These are phyloP conservation scores for Cladosporium sp. DNA, from an alignment of 2,329 filamentous ascomycete genomes.

Conservation along the genomic window DNA sequence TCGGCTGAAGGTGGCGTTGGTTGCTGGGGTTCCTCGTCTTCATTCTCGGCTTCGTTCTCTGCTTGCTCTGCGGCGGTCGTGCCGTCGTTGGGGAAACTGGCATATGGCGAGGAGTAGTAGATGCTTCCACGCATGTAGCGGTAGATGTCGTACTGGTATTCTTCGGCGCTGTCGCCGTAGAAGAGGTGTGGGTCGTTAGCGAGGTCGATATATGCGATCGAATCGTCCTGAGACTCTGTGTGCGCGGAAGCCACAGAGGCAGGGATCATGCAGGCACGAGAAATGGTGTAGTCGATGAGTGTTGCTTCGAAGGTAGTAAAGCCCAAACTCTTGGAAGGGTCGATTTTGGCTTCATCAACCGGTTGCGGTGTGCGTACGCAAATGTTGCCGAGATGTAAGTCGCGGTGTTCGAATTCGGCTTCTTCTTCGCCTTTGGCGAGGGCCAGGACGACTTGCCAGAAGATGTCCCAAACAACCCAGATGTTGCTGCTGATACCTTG, in stretches of 20 bases:
- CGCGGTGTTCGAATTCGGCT: slow-evolving; percentile 64
- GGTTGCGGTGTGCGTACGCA: slow-evolving; percentile 47
- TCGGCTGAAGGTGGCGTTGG: background rate
- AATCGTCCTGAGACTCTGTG: slow-evolving; percentile 22
- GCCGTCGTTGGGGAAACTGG: slow-evolving; percentile 29
- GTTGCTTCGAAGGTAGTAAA: slow-evolving; percentile 61
- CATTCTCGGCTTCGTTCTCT: background rate
- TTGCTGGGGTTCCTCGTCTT: background rate
- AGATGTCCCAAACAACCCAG: slow-evolving; percentile 60
- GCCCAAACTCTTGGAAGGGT: slow-evolving; percentile 44
- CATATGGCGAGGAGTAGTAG: slow-evolving; percentile 43
- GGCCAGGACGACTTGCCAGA: slow-evolving; percentile 65
- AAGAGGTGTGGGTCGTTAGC: slow-evolving; percentile 47
- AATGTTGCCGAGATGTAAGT: slow-evolving; percentile 67
- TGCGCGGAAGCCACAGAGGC: background rate
- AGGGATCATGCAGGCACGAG: slow-evolving; percentile 55
- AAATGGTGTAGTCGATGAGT: slow-evolving; percentile 68
- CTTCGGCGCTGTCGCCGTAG: slow-evolving; percentile 46
- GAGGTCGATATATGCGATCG: slow-evolving; percentile 50
- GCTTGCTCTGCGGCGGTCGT: background rate
- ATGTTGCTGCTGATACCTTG: slow-evolving; percentile 40
- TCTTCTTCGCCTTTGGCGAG: slow-evolving; percentile 62
- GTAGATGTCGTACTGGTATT: slow-evolving; percentile 60
- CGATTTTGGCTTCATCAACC: slow-evolving; percentile 22
- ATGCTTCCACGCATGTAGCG: slow-evolving; percentile 51